Conservation (phyloP, 305 asterid species). For the Rubia occidens region DNA sequence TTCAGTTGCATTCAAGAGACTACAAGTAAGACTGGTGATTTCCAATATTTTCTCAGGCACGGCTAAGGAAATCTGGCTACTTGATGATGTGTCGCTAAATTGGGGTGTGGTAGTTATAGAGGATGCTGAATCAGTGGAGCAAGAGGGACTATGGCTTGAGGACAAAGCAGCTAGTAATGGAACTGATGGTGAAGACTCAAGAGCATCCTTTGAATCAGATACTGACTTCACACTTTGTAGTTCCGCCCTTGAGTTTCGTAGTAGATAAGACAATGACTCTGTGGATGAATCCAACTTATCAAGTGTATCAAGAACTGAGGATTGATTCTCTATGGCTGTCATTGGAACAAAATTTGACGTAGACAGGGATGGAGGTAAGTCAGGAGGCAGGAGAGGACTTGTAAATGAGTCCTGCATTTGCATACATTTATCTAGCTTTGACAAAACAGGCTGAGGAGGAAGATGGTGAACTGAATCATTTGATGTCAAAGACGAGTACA, state of each 20-base stretch:
- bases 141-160: conserved; percentile 10
- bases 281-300: conserved; percentile 6
- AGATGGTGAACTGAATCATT: conserved; percentile 12
- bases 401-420: not conserved
- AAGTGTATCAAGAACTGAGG: conserved; percentile 16
- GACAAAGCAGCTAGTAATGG: conserved; percentile 22
- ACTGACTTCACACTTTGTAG: not conserved
- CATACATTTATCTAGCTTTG: conserved; percentile 5
- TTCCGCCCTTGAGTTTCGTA: not conserved
- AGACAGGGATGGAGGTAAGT: conserved; percentile 22
- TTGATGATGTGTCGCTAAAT: conserved; percentile 12
- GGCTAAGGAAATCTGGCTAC: conserved; percentile 13
- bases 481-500: conserved; percentile 11
- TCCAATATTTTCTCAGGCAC: not conserved
- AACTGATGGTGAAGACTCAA: conserved; percentile 7
- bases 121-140: conserved; percentile 16
- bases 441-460: conserved; percentile 13
- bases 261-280: not conserved
- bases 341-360: conserved; percentile 12
- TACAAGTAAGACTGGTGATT: conserved; percentile 10
- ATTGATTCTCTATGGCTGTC: conserved; percentile 1
- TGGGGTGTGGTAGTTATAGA: conserved; percentile 15
- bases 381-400: conserved; percentile 14
- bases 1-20: conserved; percentile 4
- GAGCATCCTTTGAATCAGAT: conserved; percentile 2